A percentile compares a stretch with the other conserved stretches of the same genome.
Conservation (phyloP, 2,329 filamentous ascomycete genomes). For the Dryadomyces quercivorus region DNA sequence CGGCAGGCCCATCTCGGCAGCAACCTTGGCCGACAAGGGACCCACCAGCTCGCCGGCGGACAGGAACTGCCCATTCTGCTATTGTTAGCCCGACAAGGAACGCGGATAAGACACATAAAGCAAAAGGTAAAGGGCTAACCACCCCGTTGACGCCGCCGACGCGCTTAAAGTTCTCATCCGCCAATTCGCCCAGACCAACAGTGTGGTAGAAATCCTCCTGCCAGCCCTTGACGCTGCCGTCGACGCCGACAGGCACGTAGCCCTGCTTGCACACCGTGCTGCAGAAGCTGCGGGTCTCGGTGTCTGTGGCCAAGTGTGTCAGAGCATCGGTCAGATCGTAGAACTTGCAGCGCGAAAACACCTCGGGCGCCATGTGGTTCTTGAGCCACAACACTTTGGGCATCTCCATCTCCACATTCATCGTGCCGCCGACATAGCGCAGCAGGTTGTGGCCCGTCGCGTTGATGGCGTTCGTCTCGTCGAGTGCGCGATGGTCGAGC, state of each 20-base stretch:
- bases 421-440: slow-evolving; percentile 91
- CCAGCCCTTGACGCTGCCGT: slow-evolving; percentile 96
- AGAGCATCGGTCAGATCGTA: slow-evolving; percentile 90
- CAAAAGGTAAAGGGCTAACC: slow-evolving; percentile 52
- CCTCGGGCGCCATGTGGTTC: slow-evolving; percentile 88
- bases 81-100: background rate
- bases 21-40: slow-evolving; percentile 70
- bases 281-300: slow-evolving; percentile 86
- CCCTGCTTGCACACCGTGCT: slow-evolving; percentile 97
- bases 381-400: slow-evolving; percentile 98
- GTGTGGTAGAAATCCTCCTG: slow-evolving; percentile 84
- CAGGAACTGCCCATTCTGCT: slow-evolving; percentile 77
- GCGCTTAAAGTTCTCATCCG: slow-evolving; percentile 77
- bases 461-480: slow-evolving; percentile 90
- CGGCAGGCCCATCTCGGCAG: slow-evolving; percentile 69
- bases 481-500: slow-evolving; percentile 87
- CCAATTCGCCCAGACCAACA: slow-evolving; percentile 78
- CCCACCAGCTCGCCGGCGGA: slow-evolving; percentile 90
- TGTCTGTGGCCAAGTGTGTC: slow-evolving; percentile 87
- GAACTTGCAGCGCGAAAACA: slow-evolving; percentile 91
- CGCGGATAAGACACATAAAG: background rate
- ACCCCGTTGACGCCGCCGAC: slow-evolving; percentile 91
- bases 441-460: slow-evolving; percentile 83
- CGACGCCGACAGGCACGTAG: slow-evolving; percentile 90
- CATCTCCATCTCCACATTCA: slow-evolving; percentile 99